These are phyloP conservation scores for Haberlea rhodopensis DNA, from an alignment of 257 asterid species.

Conservation along the genomic window DNA sequence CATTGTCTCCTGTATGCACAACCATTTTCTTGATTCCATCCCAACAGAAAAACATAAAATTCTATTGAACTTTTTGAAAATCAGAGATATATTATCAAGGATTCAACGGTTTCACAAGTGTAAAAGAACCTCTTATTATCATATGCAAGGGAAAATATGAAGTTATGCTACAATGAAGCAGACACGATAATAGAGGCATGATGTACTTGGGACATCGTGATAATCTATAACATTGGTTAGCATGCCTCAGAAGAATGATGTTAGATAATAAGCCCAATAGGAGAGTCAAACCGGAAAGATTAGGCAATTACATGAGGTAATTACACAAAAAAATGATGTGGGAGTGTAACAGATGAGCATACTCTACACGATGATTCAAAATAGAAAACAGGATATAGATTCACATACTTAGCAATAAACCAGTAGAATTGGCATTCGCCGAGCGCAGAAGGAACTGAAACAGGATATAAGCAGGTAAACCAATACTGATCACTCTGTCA, in stretches of 20 bases:
- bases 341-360: neutral
- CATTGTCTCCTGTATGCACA: conserved; percentile 47
- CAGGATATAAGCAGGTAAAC: conserved; percentile 84
- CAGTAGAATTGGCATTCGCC: conserved; percentile 58
- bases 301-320: neutral
- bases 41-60: neutral
- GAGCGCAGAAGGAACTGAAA: conserved; percentile 71
- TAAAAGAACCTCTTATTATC: neutral
- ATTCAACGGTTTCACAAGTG: too few relatives aligned
- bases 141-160: neutral
- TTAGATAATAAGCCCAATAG: neutral
- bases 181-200: neutral
- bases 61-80: neutral
- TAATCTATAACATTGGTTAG: neutral
- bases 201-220: neutral
- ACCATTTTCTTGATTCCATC: conserved; percentile 11
- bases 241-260: neutral
- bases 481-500: conserved; percentile 52
- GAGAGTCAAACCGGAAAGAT: neutral
- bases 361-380: neutral
- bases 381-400: conserved; percentile 1
- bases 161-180: neutral
- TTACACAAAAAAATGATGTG: neutral
- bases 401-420: conserved; percentile 64
- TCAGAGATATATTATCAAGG: neutral